These are phyloP conservation scores for Cercospora zeina DNA, from an alignment of 2,329 filamentous ascomycete genomes.

Conservation along the genomic window DNA sequence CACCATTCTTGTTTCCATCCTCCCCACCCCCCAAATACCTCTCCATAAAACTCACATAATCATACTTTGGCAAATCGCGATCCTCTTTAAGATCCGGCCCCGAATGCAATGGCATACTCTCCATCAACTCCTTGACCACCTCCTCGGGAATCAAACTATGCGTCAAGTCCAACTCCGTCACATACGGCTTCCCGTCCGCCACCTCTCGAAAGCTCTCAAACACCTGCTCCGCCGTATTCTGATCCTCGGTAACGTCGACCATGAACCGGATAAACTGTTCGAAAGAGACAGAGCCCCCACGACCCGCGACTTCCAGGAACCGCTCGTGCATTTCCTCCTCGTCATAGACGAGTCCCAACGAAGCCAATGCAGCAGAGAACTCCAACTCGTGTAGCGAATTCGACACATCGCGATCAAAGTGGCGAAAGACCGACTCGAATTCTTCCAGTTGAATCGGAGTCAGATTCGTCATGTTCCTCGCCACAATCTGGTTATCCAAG, in stretches of 20 bases:
- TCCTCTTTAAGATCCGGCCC: constrained; percentile 87
- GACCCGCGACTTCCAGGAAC: constrained; percentile 76
- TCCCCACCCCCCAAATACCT: constrained; percentile 50
- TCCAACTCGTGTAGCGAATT: constrained; percentile 92
- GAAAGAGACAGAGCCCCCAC: constrained; percentile 76
- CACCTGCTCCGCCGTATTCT: constrained; percentile 97
- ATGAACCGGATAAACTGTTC: constrained; percentile 99
- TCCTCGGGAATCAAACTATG: constrained; percentile 96
- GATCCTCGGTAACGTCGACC: constrained; percentile 98
- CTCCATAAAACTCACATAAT: constrained; percentile 98
- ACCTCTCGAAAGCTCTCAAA: constrained; percentile 98
- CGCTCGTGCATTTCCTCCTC: constrained; percentile 98
- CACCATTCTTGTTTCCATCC: constrained; percentile 8
- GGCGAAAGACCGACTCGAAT: constrained; percentile 96
- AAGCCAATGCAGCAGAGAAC: constrained; percentile 94
- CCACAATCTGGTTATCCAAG: constrained; percentile 97
- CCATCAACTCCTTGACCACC: constrained; percentile 87
- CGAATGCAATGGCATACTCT: constrained; percentile 79
- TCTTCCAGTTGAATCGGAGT: constrained; percentile 98
- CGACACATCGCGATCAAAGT: constrained; percentile 91
- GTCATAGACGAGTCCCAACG: constrained; percentile 90
- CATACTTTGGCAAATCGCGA: constrained; percentile 80
- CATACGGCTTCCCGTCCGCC: constrained; percentile 96
- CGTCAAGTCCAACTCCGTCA: constrained; percentile 93
- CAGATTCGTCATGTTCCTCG: constrained; percentile 96